Evolutionary conservation across 768 basidiomycete species (phyloP), one percentile per base, ranked within the genome.

Genomic region (Mycena epipterygia): DNA sequence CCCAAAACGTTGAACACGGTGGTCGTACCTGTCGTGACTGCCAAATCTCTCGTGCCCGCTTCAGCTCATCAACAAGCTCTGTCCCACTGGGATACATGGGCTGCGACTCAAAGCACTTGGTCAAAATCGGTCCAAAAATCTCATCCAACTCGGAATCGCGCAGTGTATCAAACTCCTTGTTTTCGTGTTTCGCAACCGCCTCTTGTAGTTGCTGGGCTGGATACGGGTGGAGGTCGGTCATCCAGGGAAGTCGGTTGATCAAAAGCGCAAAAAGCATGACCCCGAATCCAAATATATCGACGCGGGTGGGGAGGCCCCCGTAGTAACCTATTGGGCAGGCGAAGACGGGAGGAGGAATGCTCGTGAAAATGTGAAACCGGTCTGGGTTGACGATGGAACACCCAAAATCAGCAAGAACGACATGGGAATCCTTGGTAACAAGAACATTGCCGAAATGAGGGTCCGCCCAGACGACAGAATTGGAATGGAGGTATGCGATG

Each of bases 341-440:
- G 13, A 56, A 56, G 6, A 64, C 29, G 25, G 55, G 63, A 52
- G 55, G 71, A 25, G 60, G 56, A 21, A 19, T 68, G 72, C 29
- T 69, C 48, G 35, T 69, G 72, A 33, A 66, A 75, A 16, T 64
- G 12, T 71, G 60, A 27, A 46, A 19, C 2, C 5, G 49, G 0
- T 11, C 39, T 30, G 39, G 59, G 56, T 42, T 35, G 27, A 57
- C 41, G 68, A 56, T 64, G 13, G 56, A 67, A 46, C 16, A 67
- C 27, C 41, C 76, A 19, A 57, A 74, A 44, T 71, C 68, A 19
- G 27, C 29, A 5, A 70, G 62, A 27, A 64, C 62, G 17, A 69
- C 23, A 19, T 58, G 25, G n/a, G 57, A 29, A 51, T 79, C 77
- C 55, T 63, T 70, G 52, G 56, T 78, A 71, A 73, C 61, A 5